phyloP scores from a whole-genome alignment of 805 yeast genomes.

The Maudiozyma bulderi region DNA sequence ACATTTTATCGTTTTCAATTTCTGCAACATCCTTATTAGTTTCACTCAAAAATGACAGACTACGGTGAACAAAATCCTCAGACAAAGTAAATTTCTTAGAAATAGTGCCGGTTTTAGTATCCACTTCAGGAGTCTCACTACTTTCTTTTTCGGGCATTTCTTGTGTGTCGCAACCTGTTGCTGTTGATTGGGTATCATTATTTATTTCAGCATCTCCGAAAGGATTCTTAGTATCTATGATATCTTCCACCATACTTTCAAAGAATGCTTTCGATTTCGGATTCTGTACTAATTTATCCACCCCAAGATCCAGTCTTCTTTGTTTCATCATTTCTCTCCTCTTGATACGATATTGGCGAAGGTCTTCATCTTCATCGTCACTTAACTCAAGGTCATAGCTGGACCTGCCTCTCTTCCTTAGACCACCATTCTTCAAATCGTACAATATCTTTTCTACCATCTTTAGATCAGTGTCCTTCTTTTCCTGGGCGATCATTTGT shows the following conservation, averaged over 20 bases:
- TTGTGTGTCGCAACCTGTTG: constrained; percentile 3
- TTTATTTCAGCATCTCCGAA: constrained; percentile 23
- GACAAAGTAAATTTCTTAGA: constrained; percentile 34
- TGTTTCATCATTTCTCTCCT: constrained; percentile 40
- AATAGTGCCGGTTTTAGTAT: constrained; percentile 20
- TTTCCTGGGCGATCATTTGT: constrained; percentile 47
- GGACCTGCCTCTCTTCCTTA: constrained; percentile 47
- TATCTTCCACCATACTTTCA: constrained; percentile 47
- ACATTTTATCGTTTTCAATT: constrained; percentile 24
- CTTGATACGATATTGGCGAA: constrained; percentile 31
- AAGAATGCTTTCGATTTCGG: constrained; percentile 59
- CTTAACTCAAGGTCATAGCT: constrained; percentile 56
- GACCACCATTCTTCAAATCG: constrained; percentile 64
- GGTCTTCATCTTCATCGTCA: constrained; percentile 56
- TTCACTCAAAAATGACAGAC: constrained; percentile 41
- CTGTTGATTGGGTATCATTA: constrained; percentile 7
- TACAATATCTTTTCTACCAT: constrained; percentile 57
- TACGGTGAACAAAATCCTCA: constrained; percentile 46
- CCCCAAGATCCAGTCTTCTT: constrained; percentile 36
- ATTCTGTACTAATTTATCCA: constrained; percentile 38
- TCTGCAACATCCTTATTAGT: constrained; percentile 27
- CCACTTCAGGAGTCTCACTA: constrained; percentile 10
- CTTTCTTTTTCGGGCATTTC: constrained; percentile 20
- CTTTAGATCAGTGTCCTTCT: constrained; percentile 50
- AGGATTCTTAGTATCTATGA: constrained; percentile 25